Evolutionary conservation across 2,329 filamentous ascomycete genomes (phyloP), one percentile per base, ranked within the genome.

Genomic region (Ascochyta koolunga): DNA sequence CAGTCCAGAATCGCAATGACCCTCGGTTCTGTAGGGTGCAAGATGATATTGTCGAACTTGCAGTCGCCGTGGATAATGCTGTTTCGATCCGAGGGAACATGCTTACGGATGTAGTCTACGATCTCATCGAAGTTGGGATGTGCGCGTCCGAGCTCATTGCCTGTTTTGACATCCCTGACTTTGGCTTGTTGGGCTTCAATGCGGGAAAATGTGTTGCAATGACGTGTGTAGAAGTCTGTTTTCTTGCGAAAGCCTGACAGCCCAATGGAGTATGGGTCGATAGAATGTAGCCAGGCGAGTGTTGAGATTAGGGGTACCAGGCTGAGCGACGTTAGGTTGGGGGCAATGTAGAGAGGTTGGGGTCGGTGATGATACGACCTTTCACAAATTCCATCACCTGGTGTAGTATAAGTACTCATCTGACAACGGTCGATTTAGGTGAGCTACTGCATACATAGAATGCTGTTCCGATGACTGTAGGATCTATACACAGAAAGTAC

Each of bases 1-100:
- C 93, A 98, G 78, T 98, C 95, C 7, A 98, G 78, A 47, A 98
- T 91, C 1, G 92, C 93, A 76, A 98, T 91, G 13, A 98, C 92
- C 40, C 87, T 81, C 5, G 93, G 86, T 73, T 93, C 89, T 0
- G 90, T 93, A 74, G 89, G 88, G 77, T 96, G 91, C 73, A 96
- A 96, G 18, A 80, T 76, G 5, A 81, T 57, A 49, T 80, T 82
- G 54, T 80, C 79, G 46, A 81, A 96, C 80, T 98, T 98, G 80
- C 93, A 98, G 75, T 98, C 93, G 11, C 93, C 93, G 68, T 98
- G 93, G 27, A 98, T 86, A 58, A 96, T 83, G 7, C 88, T 88
- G n/a, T 83, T 86, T 54, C 90, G 82, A 69, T 97, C 93, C 51
- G 80, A 78, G 0, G 93, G 93, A 73, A 68, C 62, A 42, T 70